Base-by-base conservation (phyloP, 176 grass and related monocot genomes). In the Oryza australiensis region DNA sequence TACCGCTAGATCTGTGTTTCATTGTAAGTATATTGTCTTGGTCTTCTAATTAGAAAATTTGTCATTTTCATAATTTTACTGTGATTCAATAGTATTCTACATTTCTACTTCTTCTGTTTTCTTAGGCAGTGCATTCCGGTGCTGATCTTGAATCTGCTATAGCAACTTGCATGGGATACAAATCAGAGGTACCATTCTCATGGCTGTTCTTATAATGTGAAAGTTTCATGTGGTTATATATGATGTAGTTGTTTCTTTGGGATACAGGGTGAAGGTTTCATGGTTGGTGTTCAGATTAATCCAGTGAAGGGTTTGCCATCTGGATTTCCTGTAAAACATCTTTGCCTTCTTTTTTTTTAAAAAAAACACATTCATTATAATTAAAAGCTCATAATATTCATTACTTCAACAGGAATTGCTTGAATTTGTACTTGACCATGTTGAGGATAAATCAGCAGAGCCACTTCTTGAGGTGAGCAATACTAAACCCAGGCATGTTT, bases 101-200 rank as follows among this genome's bases (percentile, higher is more conserved):
- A 80, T 74, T 59, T 85, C 16, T 70, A 74, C 65, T 83, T 74
- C 30, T 78, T 73, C 46, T 32, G 68, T 80, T 85, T 74, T 66
- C 33, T 20, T 69, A 98, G 95, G 96, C 96, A 82, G 96, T 98
- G 85, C 96, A 98, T 86, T 98, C 96, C 4, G 96, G 96, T 88
- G 96, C 96, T 81, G 96, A 98, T 91, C 92, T 98, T 64, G 93
- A 95, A 72, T 98, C 96, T 88, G 90, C 96, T 74, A 91, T 98
- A 85, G 89, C 93, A 86, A 85, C 91, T 66, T 98, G 96, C 86
- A 95, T 92, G 93, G 96, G 96, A 68, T 98, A 98, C 88, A 91
- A 90, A 79, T 75, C 86, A 74, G 96, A 98, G 96, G 96, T 95
- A 84, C 45, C 32, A 72, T 76, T 72, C 62, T 69, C 63, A 73